Evolutionary conservation across 331 rosid genomes (phyloP).

Genomic region (Cucumis variabilis): DNA sequence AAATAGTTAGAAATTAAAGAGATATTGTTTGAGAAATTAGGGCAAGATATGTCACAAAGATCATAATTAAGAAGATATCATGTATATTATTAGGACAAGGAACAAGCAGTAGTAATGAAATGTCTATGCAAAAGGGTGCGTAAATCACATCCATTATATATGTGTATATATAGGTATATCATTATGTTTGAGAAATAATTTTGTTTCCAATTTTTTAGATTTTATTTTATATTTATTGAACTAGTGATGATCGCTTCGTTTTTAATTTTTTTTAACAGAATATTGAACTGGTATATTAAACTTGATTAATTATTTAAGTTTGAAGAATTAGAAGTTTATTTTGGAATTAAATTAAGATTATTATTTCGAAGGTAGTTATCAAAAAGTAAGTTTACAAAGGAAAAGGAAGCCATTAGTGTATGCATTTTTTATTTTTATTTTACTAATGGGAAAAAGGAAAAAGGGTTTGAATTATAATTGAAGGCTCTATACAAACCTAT

Average conservation of each 20-base stretch:
- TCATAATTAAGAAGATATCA: no score
- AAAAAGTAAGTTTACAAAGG: not conserved
- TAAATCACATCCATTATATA: not conserved
- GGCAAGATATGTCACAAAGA: not conserved
- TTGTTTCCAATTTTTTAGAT: not conserved
- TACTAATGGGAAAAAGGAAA: not conserved
- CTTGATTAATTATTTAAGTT: no score
- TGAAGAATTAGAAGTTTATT: not conserved
- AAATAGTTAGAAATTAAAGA: not conserved
- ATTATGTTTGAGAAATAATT: not conserved
- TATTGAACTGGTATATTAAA: no score
- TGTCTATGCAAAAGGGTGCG: constrained; percentile 22
- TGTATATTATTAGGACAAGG: not conserved
- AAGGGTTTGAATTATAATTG: not conserved
- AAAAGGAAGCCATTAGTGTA: not conserved
- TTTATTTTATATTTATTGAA: not conserved
- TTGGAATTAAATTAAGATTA: not conserved
- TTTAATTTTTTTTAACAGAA: not conserved
- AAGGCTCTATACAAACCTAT: not conserved
- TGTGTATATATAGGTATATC: not conserved
- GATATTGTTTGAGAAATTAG: not conserved
- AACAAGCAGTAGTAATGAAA: not conserved
- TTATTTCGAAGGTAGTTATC: not conserved
- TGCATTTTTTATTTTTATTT: not conserved
- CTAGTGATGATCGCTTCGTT: not conserved